phyloP scores from a whole-genome alignment of 2,329 filamentous ascomycete species.

The Acrocalymma vagum region DNA sequence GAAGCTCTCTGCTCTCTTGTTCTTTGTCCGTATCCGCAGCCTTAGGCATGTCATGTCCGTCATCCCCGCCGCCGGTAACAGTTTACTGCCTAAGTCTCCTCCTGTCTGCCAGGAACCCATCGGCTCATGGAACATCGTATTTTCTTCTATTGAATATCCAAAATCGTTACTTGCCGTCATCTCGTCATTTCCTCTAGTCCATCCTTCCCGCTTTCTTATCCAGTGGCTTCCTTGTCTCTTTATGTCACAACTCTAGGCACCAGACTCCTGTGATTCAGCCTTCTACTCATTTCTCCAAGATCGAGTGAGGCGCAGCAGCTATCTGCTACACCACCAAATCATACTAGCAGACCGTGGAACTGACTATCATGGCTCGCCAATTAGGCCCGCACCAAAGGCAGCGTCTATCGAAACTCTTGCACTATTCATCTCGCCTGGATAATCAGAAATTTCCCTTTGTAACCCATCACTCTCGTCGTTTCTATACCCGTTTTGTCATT shows the following conservation, averaged over 20 bases:
- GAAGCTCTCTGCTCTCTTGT: constrained; percentile 30
- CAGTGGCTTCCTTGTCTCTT: constrained; percentile 1
- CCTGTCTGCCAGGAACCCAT: too few species aligned
- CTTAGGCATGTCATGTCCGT: constrained; percentile 29
- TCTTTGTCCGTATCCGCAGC: too few species aligned
- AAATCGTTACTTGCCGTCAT: constrained; percentile 7
- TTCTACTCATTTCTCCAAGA: constrained; percentile 19
- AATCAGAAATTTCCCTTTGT: too few species aligned
- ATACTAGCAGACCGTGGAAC: constrained; percentile 14
- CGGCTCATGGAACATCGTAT: too few species aligned
- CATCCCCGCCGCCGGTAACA: too few species aligned
- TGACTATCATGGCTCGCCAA: constrained; percentile 17
- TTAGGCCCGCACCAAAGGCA: constrained; percentile 34
- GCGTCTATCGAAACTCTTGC: constrained; percentile 25
- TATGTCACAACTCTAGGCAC: constrained; percentile 29
- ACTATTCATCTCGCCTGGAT: constrained; percentile 25
- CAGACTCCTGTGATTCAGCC: constrained; percentile 34
- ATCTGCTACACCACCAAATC: constrained; percentile 12
- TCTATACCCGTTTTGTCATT: constrained; percentile 8
- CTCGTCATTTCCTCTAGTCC: constrained; percentile 5
- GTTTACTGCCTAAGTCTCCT: constrained; percentile 15
- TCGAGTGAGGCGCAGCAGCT: constrained; percentile 32
- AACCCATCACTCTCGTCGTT: constrained; percentile 3
- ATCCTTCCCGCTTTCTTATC: constrained; percentile 5
- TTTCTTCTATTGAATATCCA: constrained; percentile 3